phyloP scores from a whole-genome alignment of 139 green algal species.

The Haematococcus lacustris region DNA sequence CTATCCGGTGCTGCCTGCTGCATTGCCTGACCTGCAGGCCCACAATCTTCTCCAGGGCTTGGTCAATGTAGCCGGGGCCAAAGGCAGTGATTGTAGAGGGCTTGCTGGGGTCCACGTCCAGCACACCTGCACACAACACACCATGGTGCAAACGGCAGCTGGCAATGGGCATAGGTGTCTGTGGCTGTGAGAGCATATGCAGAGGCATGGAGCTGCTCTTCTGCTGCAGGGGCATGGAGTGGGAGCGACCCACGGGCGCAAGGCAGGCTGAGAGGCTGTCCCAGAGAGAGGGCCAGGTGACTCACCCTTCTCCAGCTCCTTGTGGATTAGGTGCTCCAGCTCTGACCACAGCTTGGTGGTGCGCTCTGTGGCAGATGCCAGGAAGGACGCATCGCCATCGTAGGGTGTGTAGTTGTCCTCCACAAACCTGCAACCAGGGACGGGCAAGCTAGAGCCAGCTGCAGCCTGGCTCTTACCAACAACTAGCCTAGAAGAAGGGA shows the following conservation, averaged over 20 bases:
- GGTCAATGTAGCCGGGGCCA: slow-evolving; percentile 59
- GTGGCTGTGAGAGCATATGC: no score
- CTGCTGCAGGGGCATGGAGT: no score
- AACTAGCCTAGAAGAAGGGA: no score
- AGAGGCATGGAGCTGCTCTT: no score
- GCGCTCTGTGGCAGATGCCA: slow-evolving; percentile 35
- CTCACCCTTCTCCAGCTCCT: slow-evolving; percentile 32
- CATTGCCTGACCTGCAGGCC: slow-evolving; percentile 30
- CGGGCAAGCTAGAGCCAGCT: no score
- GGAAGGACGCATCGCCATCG: slow-evolving; percentile 45
- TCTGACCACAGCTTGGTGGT: slow-evolving; percentile 42
- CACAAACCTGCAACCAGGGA: slow-evolving; percentile 9
- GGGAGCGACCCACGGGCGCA: no score
- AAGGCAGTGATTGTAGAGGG: slow-evolving; percentile 59
- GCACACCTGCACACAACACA: slow-evolving; percentile 45
- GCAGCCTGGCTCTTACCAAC: no score
- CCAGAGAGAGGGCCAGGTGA: no score
- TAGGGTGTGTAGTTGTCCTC: slow-evolving; percentile 50
- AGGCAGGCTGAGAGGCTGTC: no score
- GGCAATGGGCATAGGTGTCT: no score
- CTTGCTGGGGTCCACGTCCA: slow-evolving; percentile 49
- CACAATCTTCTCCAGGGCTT: slow-evolving; percentile 46
- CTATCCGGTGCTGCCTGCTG: not conserved
- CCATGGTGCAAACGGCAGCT: no score
- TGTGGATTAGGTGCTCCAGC: slow-evolving; percentile 32